phyloP scores from a whole-genome alignment of 768 basidiomycete genomes.

The Cyclocybe cylindracea region DNA sequence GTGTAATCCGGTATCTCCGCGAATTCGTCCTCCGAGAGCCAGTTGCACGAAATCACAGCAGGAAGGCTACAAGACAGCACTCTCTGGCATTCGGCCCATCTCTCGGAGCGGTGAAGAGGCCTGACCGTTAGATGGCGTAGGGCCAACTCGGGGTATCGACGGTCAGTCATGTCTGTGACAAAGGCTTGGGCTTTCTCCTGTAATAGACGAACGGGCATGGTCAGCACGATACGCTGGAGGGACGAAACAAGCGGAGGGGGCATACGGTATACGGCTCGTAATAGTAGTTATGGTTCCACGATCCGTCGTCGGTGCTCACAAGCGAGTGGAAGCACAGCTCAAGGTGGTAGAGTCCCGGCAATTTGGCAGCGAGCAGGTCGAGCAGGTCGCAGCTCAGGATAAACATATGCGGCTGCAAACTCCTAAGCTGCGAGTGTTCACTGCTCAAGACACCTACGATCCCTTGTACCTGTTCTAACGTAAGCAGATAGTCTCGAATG shows the following conservation, averaged over 20 bases:
- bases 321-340: conserved; percentile 1
- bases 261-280: neutral
- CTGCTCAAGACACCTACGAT: neutral
- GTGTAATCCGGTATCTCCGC: conserved; percentile 1
- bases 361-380: neutral
- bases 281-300: neutral
- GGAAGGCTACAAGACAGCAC: conserved; percentile 1
- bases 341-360: neutral
- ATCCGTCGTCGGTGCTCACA: conserved; percentile 1
- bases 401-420: neutral
- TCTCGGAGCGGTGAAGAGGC: neutral
- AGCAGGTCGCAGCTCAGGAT: conserved; percentile 2
- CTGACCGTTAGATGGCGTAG: conserved; percentile 2
- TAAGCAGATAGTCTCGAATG: conserved; percentile 1
- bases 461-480: neutral
- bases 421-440: neutral
- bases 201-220: neutral
- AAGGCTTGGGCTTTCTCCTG: neutral
- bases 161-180: neutral
- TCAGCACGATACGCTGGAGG: too few species aligned
- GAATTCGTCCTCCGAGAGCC: neutral
- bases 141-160: neutral
- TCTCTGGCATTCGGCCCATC: conserved; percentile 3
- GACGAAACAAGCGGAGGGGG: neutral
- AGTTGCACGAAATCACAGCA: conserved; percentile 7